Evolutionary conservation across 441 rosid genomes (phyloP), one percentile per base, ranked within the genome.

Genomic region (Gossypium davidsonii): DNA sequence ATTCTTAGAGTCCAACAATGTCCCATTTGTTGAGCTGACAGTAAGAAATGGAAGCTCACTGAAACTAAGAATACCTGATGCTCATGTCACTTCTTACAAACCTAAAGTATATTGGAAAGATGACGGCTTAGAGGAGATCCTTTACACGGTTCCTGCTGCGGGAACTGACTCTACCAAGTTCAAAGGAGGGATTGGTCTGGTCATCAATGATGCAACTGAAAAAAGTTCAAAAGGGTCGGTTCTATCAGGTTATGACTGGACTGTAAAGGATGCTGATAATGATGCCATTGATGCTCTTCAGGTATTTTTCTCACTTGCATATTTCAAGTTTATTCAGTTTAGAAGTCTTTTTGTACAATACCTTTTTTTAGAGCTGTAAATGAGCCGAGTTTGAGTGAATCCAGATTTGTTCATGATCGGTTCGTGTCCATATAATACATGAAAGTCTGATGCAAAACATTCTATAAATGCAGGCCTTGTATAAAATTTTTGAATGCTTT

Each of bases 231-330:
- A 84, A 83, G 84, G 79, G 39, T 89, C 97, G 5, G 73, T 83
- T 18, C 26, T 86, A 69, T 70, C 87, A 55, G 70, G 65, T 46
- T 85, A 84, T 78, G 81, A 85, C 46, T 91, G 98, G 99, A 85
- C 79, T 78, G 93, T 93, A 6, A 89, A 86, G 76, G 96, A 85
- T 74, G 89, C 79, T 71, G 97, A 93, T 83, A 90, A 90, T 25
- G 99, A 95, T 62, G 78, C 98, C 84, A 90, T 91, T 79, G 98
- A 95, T 81, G 95, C 98, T 52, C 82, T 95, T 61, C 97, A 95
- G 97, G 99, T 93, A 39, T 68, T 67, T 67, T 62, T 28, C 59
- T 46, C 10, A 37, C 42, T 62, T 6, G 65, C 66, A 49, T 7
- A n/a, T n/a, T 46, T 6, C 12, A 7, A 10, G 17, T 42, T n/a